phyloP scores from a whole-genome alignment of 495 filamentous ascomycete species.

The Penicillium dipodomyicola region DNA sequence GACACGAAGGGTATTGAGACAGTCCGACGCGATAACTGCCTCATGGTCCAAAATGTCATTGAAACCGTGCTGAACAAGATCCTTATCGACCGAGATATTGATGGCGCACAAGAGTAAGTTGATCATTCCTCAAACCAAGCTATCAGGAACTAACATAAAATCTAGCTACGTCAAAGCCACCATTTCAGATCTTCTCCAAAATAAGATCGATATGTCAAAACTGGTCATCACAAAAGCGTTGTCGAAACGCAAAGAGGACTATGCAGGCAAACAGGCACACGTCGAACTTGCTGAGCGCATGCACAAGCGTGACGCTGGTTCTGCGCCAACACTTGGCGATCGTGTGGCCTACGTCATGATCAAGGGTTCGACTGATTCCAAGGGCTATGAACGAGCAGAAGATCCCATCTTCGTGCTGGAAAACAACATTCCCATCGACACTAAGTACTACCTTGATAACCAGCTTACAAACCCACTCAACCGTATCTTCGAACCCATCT shows the following conservation, averaged over 20 bases:
- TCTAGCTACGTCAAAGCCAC: conserved; percentile 91
- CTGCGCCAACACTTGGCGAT: conserved; percentile 90
- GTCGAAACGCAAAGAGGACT: conserved; percentile 64
- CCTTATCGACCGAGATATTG: conserved; percentile 85
- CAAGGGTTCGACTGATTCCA: conserved; percentile 81
- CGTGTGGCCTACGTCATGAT: conserved; percentile 98
- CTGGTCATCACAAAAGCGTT: conserved; percentile 98
- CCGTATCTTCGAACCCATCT: conserved; percentile 95
- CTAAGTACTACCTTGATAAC: conserved; percentile 98
- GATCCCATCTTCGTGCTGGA: conserved; percentile 96
- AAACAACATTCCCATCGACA: conserved; percentile 97
- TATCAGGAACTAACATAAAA: conserved; percentile 17
- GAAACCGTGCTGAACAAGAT: conserved; percentile 95
- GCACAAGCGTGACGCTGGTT: conserved; percentile 93
- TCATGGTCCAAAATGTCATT: conserved; percentile 93
- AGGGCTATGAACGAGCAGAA: conserved; percentile 93
- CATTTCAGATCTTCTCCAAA: conserved; percentile 92
- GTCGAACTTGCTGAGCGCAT: conserved; percentile 92
- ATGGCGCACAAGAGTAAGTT: conserved; percentile 88
- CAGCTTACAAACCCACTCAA: conserved; percentile 92
- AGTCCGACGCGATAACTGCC: conserved; percentile 92
- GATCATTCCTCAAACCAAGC: background rate
- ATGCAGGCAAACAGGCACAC: conserved; percentile 89
- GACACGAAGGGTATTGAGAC: conserved; percentile 99
- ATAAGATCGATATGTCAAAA: conserved; percentile 98